Evolutionary conservation across 225 moss, liverwort and hornwort genomes (phyloP), one percentile per base, ranked within the genome.

Genomic region (Straminergon stramineum): DNA sequence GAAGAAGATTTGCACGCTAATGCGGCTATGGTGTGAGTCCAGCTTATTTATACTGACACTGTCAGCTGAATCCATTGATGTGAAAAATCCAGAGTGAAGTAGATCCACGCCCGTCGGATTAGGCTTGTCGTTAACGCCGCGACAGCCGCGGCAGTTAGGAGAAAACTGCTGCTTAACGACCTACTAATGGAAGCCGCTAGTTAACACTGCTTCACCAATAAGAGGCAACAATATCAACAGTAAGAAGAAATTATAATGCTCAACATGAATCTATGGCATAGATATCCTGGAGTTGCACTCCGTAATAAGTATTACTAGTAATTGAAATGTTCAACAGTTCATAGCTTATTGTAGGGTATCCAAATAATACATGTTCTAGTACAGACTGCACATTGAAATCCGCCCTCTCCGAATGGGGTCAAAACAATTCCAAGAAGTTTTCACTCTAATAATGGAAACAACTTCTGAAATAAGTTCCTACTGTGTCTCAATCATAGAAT

Each of bases 91-190:
- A 82, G 85, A 90, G 67, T 85, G 65, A 85, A 88, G 71, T n/a
- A 70, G 58, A 90, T 92, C 87, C 32, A 61, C 61, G 83, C 87
- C 89, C 89, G 89, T 93, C 63, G n/a, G 64, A 91, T 92, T 78
- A 60, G 70, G 43, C 82, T 84, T 85, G 84, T 83, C 83, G 85
- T 88, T 90, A 91, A 87, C 84, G 30, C 51, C 88, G 71, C 73
- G 62, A 88, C 88, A 91, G 83, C 88, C 90, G 84, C 61, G 90
- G 93, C 86, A 89, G 93, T 93, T 92, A 89, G 10, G 82, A 90
- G 89, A 83, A 77, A 93, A 93, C 93, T 93, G 90, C 87, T 92
- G 79, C 93, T 85, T 87, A 93, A 93, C 92, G 89, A 90, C 92
- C 92, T 93, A 92, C 87, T 87, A 90, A 87, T 91, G 66, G 73